Conservation (phyloP, 257 asterid species). For the Eucommia ulmoides region DNA sequence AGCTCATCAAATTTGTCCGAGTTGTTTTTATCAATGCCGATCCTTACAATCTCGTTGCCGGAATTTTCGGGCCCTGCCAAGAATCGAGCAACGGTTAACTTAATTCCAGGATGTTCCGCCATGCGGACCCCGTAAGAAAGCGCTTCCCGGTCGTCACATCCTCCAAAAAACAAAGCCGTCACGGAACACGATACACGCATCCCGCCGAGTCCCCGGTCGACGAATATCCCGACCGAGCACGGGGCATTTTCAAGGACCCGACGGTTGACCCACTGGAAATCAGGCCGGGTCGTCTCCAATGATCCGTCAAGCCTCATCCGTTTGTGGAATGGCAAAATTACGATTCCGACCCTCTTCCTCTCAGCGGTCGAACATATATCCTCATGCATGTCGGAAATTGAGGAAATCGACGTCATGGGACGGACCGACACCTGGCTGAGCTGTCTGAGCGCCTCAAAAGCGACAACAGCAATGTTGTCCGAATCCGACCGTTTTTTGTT, state of each 20-base stretch:
- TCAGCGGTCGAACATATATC: constrained; percentile 47
- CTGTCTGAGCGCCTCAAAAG: constrained; percentile 56
- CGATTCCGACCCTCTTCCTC: constrained; percentile 36
- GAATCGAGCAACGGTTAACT: constrained; percentile 29
- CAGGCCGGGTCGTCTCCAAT: constrained; percentile 45
- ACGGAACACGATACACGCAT: constrained; percentile 40
- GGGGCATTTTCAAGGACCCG: constrained; percentile 54
- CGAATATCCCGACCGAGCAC: constrained; percentile 54
- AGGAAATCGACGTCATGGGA: constrained; percentile 56
- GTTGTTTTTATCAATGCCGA: constrained; percentile 20
- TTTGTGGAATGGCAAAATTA: constrained; percentile 58
- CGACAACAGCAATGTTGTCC: constrained; percentile 38
- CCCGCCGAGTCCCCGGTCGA: constrained; percentile 70
- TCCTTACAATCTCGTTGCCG: constrained; percentile 15
- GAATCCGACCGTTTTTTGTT: constrained; percentile 20
- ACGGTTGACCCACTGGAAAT: constrained; percentile 40
- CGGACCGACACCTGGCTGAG: constrained; percentile 57
- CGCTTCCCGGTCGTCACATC: constrained; percentile 59
- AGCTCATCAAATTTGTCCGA: constrained; percentile 24
- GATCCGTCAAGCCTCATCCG: constrained; percentile 52
- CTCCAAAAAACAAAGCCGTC: constrained; percentile 46
- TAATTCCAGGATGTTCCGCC: constrained; percentile 64
- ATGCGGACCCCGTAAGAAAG: constrained; percentile 46
- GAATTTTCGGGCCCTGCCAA: constrained; percentile 13
- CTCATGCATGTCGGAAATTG: constrained; percentile 55